Base-by-base conservation (phyloP, 2,329 filamentous ascomycete species). In the Colletotrichum godetiae region DNA sequence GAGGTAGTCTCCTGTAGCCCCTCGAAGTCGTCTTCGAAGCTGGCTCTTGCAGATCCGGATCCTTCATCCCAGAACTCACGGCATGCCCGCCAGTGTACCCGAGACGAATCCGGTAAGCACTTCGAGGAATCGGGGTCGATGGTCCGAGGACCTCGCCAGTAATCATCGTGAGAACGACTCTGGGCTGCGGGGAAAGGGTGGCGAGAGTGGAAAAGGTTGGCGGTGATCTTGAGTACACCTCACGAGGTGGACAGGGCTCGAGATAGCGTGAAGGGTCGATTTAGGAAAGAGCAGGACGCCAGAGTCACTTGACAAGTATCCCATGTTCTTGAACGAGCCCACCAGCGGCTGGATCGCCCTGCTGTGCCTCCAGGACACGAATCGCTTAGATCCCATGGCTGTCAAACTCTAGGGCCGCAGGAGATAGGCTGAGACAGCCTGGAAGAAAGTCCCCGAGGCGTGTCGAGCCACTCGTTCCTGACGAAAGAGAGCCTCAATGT, bases 131-230 rank as follows among this genome's bases (percentile, higher is more conserved):
- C 42, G 63, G 49, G 49, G 33, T 49, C 33, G 37, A 55, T 31
- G n/a, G 13, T 22, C 46, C 57, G 57, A 46, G 55, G 33, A 6
- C 57, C 67, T 74, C 62, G 57, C 62, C 68, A 72, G 68, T 74
- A 29, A 63, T 53, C 62, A 72, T 72, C 68, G 68, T 74, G 68
- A 61, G 60, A 57, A 60, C 33, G 24, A n/a, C 33, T 59, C 37
- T 59, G 31, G 13, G 27, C 42, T 68, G 72, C 68, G 62, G 72
- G 72, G 72, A 63, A 72, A 42, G 27, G 27, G 72, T 74, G 72
- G 72, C 72, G 31, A 74, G 59, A 58, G n/a, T 62, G 68, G 68
- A n/a, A 74, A 29, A 49, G 42, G 52, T 42, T 37, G 24, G 42
- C 37, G 58, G 53, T 63, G 62, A 74, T 74, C 72, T 59, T 24